Percentiles rank a stretch among this genome's conserved stretches.
Conservation (phyloP, 2,329 filamentous ascomycete genomes). For the Epichloe uncinata region DNA sequence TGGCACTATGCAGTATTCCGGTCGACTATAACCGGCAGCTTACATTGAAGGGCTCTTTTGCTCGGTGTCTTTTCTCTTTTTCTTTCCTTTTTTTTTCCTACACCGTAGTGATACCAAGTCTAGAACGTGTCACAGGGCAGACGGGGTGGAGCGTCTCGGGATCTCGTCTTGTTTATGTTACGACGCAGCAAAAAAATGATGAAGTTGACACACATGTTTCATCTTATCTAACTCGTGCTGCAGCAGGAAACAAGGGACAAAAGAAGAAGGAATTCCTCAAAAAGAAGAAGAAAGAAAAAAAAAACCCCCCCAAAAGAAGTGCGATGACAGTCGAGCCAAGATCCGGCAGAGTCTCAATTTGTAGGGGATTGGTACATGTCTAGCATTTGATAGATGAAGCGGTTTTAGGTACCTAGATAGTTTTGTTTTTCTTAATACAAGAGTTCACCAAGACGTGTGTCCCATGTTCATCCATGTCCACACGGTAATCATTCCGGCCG, state of each 20-base stretch:
- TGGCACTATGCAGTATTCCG: neutral
- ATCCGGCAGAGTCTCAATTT: neutral
- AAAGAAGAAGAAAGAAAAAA: neutral
- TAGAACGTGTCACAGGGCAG: conserved; percentile 10
- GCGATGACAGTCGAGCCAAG: neutral
- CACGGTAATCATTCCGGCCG: too few species aligned
- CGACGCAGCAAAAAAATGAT: conserved; percentile 1
- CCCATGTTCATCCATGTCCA: too few species aligned
- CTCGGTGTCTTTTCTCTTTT: too few species aligned
- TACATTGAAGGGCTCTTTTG: neutral
- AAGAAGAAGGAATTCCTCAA: neutral
- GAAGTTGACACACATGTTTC: neutral
- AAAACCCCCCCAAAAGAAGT: neutral
- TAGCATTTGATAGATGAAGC: conserved; percentile 1
- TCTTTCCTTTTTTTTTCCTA: conserved; percentile 4
- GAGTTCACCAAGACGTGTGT: neutral
- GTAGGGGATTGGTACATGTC: neutral
- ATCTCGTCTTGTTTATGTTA: neutral
- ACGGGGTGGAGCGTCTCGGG: conserved; percentile 3
- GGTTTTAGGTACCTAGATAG: conserved; percentile 4
- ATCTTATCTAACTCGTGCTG: neutral
- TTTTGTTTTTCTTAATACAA: conserved; percentile 2
- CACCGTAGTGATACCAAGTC: conserved; percentile 14
- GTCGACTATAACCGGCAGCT: neutral
- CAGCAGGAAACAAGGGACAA: neutral